Evolutionary conservation across 83 land plant genomes (phyloP).

Genomic region (Picea abies): DNA sequence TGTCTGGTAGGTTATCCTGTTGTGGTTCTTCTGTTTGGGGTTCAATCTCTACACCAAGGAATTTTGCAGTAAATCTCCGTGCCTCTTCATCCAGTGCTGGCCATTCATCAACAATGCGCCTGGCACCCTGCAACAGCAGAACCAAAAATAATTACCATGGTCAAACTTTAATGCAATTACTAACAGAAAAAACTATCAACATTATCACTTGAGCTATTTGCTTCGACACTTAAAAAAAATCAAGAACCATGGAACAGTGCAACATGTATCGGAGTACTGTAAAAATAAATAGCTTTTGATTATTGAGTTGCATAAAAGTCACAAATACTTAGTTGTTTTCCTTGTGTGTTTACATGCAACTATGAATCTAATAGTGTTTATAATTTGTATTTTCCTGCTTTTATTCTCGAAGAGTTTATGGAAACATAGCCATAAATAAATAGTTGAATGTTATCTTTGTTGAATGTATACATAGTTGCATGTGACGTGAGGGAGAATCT

Average conservation of each 20-base stretch:
- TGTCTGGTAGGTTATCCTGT: neutral
- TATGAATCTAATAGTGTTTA: neutral
- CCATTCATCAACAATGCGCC: slow-evolving; percentile 96
- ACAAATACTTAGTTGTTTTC: neutral
- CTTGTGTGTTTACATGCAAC: neutral
- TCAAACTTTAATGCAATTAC: slow-evolving; percentile 13
- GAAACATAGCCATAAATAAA: neutral
- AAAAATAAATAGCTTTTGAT: neutral
- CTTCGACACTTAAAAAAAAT: neutral
- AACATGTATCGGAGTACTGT: neutral
- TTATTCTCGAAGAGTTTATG: neutral
- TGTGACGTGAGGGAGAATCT: neutral
- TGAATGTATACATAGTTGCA: neutral
- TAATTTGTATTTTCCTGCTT: neutral
- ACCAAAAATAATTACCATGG: neutral
- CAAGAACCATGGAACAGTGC: neutral
- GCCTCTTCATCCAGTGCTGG: slow-evolving; percentile 90
- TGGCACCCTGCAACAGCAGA: slow-evolving; percentile 74
- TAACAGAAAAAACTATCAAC: neutral
- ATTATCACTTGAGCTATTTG: neutral
- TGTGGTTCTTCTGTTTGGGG: slow-evolving; percentile 21
- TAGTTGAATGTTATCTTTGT: neutral
- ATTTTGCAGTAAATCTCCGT: slow-evolving; percentile 68
- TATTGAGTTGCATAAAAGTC: neutral
- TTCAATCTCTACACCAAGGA: slow-evolving; percentile 59